Evolutionary conservation across 441 rosid genomes (phyloP).

Genomic region (Sinapis alba): DNA sequence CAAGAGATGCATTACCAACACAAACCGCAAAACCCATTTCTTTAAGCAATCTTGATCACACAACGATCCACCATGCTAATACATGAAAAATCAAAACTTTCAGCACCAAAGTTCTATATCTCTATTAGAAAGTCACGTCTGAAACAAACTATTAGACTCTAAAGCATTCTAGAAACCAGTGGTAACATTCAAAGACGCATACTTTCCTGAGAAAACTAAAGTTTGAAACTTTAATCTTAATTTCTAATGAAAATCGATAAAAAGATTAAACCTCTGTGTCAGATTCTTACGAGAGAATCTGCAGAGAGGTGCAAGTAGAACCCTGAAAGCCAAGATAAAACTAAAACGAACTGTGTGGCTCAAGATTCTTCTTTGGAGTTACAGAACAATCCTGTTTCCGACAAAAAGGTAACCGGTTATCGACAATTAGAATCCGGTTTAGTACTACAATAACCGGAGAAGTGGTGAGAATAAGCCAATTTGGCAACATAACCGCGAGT

Average conservation of each 20-base stretch:
- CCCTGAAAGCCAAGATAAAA: background rate
- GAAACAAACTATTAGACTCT: background rate
- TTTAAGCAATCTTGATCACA: constrained; percentile 16
- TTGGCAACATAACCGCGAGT: constrained; percentile 23
- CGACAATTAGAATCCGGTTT: background rate
- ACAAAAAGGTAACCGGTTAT: constrained; percentile 5
- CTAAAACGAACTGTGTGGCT: constrained; percentile 13
- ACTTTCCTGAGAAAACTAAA: background rate
- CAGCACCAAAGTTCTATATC: no score
- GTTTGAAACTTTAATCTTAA: background rate
- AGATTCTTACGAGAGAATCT: background rate
- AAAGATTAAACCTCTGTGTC: constrained; percentile 11
- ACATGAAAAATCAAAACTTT: constrained; percentile 10
- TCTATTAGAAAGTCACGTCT: background rate
- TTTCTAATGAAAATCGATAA: background rate
- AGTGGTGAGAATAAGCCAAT: background rate
- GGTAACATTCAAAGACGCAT: constrained; percentile 8
- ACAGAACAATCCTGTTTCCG: background rate
- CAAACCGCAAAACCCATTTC: constrained; percentile 30
- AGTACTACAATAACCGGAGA: constrained; percentile 5
- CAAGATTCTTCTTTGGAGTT: background rate
- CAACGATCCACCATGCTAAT: constrained; percentile 21
- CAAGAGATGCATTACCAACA: constrained; percentile 35
- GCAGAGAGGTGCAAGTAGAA: background rate
- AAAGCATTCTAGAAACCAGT: background rate